A percentile compares a stretch with the other conserved stretches of the same genome.
Conservation (phyloP, 768 basidiomycete species). For the Obba rivulosa region DNA sequence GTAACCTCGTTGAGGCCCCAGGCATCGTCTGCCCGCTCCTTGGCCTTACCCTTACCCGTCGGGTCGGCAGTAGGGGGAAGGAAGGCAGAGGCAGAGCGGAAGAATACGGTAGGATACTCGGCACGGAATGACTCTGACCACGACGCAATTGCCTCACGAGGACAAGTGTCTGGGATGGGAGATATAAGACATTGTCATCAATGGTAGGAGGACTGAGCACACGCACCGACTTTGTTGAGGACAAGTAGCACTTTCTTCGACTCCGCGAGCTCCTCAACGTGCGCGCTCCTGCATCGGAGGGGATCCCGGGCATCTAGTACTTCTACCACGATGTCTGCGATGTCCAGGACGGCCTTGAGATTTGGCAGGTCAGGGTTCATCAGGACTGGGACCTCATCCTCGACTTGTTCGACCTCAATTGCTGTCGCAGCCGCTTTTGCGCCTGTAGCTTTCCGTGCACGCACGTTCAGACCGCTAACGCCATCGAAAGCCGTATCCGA, state of each 20-base stretch:
- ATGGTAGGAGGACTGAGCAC: slow-evolving; percentile 4
- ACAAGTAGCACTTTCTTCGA: slow-evolving; percentile 56
- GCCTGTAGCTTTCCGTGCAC: slow-evolving; percentile 1
- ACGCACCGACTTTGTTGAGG: slow-evolving; percentile 83
- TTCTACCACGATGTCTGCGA: slow-evolving; percentile 74
- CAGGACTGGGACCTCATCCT: slow-evolving; percentile 55
- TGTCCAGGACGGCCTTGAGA: slow-evolving; percentile 62
- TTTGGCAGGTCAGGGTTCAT: slow-evolving; percentile 60
- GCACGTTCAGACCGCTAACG: slow-evolving; percentile 29
- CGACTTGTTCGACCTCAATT: slow-evolving; percentile 27
- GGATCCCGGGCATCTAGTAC: slow-evolving; percentile 88
- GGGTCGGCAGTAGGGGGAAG: slow-evolving; percentile 35
- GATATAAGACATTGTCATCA: background rate
- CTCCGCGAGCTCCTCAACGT: slow-evolving; percentile 50
- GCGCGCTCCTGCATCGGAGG: slow-evolving; percentile 56
- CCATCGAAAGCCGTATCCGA: slow-evolving; percentile 37
- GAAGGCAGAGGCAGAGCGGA: slow-evolving; percentile 68
- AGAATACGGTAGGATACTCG: slow-evolving; percentile 60
- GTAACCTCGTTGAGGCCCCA: slow-evolving; percentile 54
- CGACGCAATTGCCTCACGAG: slow-evolving; percentile 64
- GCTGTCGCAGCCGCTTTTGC: slow-evolving; percentile 20
- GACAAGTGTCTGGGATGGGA: slow-evolving; percentile 57
- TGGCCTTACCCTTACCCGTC: slow-evolving; percentile 41
- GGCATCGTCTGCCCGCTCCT: slow-evolving; percentile 48
- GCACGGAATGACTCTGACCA: slow-evolving; percentile 64